A percentile compares a stretch with the other conserved stretches of the same genome.
Evolutionary conservation across 2,329 filamentous ascomycete species (phyloP).

Genomic region (Trichophyton rubrum): DNA sequence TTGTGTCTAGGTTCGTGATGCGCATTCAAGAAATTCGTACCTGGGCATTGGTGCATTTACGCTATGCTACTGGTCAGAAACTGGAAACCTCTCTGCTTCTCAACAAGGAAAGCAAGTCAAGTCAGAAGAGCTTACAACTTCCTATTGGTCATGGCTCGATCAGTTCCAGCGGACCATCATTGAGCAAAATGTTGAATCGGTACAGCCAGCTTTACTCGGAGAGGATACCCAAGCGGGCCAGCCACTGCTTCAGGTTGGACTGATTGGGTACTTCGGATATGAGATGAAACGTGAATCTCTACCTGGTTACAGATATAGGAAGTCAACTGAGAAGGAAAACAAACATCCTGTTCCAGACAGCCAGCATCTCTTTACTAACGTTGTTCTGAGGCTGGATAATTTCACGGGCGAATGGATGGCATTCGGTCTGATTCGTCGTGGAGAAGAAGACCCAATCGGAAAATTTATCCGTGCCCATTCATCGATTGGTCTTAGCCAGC

Average conservation of each 20-base stretch:
- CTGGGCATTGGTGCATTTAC: conserved; percentile 10
- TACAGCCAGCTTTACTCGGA: conserved; percentile 6
- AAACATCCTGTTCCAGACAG: conserved; percentile 4
- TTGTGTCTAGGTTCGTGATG: conserved; percentile 9
- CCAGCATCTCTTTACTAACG: conserved; percentile 11
- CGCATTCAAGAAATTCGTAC: conserved; percentile 12
- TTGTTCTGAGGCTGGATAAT: conserved; percentile 11
- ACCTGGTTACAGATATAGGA: conserved; percentile 9
- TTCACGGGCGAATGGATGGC: conserved; percentile 12
- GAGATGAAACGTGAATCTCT: conserved; percentile 12
- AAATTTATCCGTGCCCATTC: conserved; percentile 34
- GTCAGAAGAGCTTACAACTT: conserved; percentile 4
- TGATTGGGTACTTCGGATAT: conserved; percentile 12
- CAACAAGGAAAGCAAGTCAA: conserved; percentile 8
- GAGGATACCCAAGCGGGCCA: conserved; percentile 11
- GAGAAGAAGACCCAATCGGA: conserved; percentile 28
- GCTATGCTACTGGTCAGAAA: conserved; percentile 6
- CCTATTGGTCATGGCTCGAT: conserved; percentile 12
- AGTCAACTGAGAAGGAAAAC: neutral
- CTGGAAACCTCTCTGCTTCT: conserved; percentile 6
- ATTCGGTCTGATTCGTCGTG: conserved; percentile 12
- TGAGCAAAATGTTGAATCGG: conserved; percentile 7
- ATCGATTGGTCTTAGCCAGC: conserved; percentile 8
- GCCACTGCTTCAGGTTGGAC: conserved; percentile 11
- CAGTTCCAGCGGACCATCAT: conserved; percentile 9